Evolutionary conservation across 2,329 filamentous ascomycete genomes (phyloP), one percentile per base, ranked within the genome.

Genomic region (Beauveria varroae): DNA sequence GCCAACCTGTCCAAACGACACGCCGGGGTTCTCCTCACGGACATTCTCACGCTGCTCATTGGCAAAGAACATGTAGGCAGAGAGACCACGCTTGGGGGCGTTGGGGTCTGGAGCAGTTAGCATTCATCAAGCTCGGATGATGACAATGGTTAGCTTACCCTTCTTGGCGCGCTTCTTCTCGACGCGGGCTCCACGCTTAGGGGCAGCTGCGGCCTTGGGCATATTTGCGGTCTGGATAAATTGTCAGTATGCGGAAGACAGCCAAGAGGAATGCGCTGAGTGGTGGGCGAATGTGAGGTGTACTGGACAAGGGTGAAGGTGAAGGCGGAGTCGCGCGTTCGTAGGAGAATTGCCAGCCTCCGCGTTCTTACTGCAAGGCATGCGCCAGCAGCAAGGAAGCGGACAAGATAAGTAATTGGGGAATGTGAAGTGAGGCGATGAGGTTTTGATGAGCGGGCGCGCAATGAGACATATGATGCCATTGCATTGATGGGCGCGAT

Each of bases 1-100:
- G 81, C 95, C 95, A 72, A 99, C 93, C 79, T 98, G 93, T 88
- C 91, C 95, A 79, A 99, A 99, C 69, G 89, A 89, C 80, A 98
- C 96, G 71, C 93, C 93, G 44, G 93, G 93, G 85, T 98, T 98
- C 79, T 98, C 93, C 76, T 96, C 92, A 71, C 95, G 91, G 70
- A 99, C 95, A 77, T 95, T 96, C 75, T 98, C 93, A 70, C 95
- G 93, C 81, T 97, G 91, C 80, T 98, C 95, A 74, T 98, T 98
- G 86, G 95, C 95, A 77, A 98, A 99, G 89, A 98, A 98, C 95
- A 99, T 99, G 87, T 99, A 99, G 66, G 95, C 95, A 59, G 95
- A 98, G 56, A 99, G 91, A 82, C 93, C 95, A 79, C 95, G 92
- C 92, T 98, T 99, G 76, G 95, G 95, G 64, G 93, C 93, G 80